Base-by-base conservation (phyloP, 2,329 filamentous ascomycete species). In the Capronia coronata region DNA sequence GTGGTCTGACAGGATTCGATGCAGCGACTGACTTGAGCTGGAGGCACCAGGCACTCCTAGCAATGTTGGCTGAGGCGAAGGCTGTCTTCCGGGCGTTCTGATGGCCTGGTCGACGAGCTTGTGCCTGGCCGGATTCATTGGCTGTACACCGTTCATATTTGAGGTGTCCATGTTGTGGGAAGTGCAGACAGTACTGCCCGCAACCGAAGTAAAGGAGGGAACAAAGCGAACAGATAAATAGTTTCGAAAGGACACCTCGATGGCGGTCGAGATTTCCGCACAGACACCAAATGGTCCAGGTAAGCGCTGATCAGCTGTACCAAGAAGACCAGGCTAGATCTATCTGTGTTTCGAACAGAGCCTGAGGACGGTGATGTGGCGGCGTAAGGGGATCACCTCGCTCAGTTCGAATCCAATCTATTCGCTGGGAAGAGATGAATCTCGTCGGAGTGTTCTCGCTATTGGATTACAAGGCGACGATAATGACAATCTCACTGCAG, bases 11-110 rank as follows among this genome's bases (percentile, higher is more conserved):
- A 97, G 74, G 48, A 91, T 77, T 48, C 85, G 80, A 66, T 87
- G 82, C 8, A 58, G 50, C 13, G 57, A 61, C 50, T 80, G 79
- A 57, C 68, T 67, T 29, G 64, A 63, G 30, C 72, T 62, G 64
- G 70, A 69, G 63, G 71, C 68, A 49, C 78, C 75, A 11, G 86
- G 83, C 18, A 90, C 76, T 61, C 79, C 85, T 67, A 95, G 76
- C 68, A 95, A 87, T 50, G 87, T 90, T 21, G 90, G 88, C 65
- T 94, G 87, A 19, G 89, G 88, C 48, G 90, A 95, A 19, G 90
- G 87, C 55, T 84, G 79, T 49, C 87, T 81, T 63, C 72, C 68
- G 29, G 74, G 75, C 7, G 72, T 71, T 32, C 74, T 68, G 45
- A 75, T 68, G 50, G 76, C 73, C 59, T 73, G 70, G 46, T 81